phyloP scores from a whole-genome alignment of 495 filamentous ascomycete genomes.

The Lophiostoma macrostomum region DNA sequence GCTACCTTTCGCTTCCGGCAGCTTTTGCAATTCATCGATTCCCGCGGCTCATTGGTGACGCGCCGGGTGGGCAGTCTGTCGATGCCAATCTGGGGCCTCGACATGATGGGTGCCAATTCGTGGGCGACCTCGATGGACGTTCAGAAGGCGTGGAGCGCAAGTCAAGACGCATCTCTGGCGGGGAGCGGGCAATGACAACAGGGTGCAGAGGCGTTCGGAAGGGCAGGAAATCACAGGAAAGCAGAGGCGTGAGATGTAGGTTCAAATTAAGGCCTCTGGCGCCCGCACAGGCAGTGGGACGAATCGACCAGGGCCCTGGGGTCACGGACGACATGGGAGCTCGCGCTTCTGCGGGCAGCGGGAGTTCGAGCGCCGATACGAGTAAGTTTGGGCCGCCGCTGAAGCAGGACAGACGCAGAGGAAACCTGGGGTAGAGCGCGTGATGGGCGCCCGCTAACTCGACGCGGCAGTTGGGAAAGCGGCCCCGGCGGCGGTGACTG shows the following conservation, averaged over 20 bases:
- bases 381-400: not conserved
- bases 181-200: not conserved
- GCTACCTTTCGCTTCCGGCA: constrained; percentile 84
- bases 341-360: constrained; percentile 18
- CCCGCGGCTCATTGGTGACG: constrained; percentile 70
- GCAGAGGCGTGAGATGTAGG: constrained; percentile 25
- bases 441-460: constrained; percentile 10
- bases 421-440: constrained; percentile 5
- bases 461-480: constrained; percentile 1
- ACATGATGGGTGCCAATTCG: constrained; percentile 46
- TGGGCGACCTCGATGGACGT: constrained; percentile 25
- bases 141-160: not conserved
- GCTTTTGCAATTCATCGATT: constrained; percentile 93
- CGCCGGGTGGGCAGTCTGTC: constrained; percentile 73
- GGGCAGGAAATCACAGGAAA: constrained; percentile 1
- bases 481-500: not conserved
- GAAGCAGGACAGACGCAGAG: not conserved
- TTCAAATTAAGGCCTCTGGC: constrained; percentile 35
- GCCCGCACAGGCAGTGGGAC: constrained; percentile 24
- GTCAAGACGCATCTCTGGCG: constrained; percentile 26
- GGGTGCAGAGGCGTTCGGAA: not conserved
- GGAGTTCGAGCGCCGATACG: constrained; percentile 18
- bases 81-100: constrained; percentile 79
- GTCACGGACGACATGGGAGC: constrained; percentile 17
- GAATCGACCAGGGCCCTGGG: constrained; percentile 13